Base-by-base conservation (phyloP, 1,284 basidiomycete species). In the Moesziomyces sp. region DNA sequence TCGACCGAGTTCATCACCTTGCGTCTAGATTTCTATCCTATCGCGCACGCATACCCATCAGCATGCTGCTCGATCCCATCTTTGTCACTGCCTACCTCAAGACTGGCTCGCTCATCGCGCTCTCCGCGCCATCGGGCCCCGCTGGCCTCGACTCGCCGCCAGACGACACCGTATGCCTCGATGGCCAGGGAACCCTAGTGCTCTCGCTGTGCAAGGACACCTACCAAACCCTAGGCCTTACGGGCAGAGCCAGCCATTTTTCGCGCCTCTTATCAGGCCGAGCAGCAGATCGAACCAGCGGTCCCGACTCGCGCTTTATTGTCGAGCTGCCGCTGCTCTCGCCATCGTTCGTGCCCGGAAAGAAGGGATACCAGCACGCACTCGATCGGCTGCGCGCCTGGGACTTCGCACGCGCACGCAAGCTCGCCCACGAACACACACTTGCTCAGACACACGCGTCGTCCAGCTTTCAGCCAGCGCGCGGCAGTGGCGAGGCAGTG, bases 171-270 rank as follows among this genome's bases (percentile, higher is more conserved):
- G 59, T 75, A 13, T 82, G 80, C 56, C 50, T 83, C 13, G 78
- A 82, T 46, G 80, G 80, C 1, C 75, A 80, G 50, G 78, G 78
- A 21, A 77, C 72, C n/a, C 73, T 83, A 4, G 64, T 80, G 18
- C 77, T 83, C 3, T 80, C 79, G 3, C 68, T 83, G 1, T 71
- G 63, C 50, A 79, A 79, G 45, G 79, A 81, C n/a, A 83, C 82
- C 14, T 83, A 83, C 49, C 80, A 81, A 48, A 74, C 74, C 5
- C 74, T 83, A 3, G 82, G 82, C 14, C 68, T 83, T 10, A 74
- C 75, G 5, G 82, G 82, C 13, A 63, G 81, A 16, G 74, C 77
- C 1, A 70, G 76, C 46, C 77, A 79, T 45, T 80, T 78, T 33
- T 66, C 70, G 0, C 69, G 70, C 18, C 45, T 66, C 26, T 53